phyloP scores from a whole-genome alignment of 192 early-diverging fungal genomes.

The Funneliformis mosseae region DNA sequence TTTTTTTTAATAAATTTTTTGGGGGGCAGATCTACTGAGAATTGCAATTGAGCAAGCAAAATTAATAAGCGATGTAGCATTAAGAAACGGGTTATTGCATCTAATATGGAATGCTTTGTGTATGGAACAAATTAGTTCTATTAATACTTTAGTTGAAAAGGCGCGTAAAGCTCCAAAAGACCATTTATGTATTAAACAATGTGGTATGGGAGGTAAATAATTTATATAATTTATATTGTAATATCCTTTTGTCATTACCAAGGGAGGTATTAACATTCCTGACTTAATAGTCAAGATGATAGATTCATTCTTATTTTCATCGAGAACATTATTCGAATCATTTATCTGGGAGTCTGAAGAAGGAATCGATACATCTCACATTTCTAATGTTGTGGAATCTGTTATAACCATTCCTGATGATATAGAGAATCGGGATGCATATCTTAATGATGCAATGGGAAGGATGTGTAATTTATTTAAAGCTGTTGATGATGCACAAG shows the following conservation, averaged over 20 bases:
- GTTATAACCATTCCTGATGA: not conserved
- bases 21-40: not conserved
- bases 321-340: not conserved
- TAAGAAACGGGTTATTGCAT: not conserved
- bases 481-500: not conserved
- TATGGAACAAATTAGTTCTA: conserved; percentile 1
- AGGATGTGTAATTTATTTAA: not conserved
- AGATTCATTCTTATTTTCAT: not conserved
- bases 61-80: not conserved
- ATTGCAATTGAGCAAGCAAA: conserved; percentile 1
- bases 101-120: not conserved
- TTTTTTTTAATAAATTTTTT: too few relatives aligned
- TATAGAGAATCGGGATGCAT: not conserved
- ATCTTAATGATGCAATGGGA: not conserved
- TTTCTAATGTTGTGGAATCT: not conserved
- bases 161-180: not conserved
- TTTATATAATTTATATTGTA: not conserved
- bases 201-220: not conserved
- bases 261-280: not conserved
- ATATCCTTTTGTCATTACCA: not conserved
- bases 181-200: not conserved
- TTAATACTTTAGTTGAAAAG: conserved; percentile 1
- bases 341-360: not conserved
- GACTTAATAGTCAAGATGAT: not conserved
- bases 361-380: not conserved